Base-by-base conservation (phyloP, 2,329 filamentous ascomycete genomes). In the Diaporthe sp. region DNA sequence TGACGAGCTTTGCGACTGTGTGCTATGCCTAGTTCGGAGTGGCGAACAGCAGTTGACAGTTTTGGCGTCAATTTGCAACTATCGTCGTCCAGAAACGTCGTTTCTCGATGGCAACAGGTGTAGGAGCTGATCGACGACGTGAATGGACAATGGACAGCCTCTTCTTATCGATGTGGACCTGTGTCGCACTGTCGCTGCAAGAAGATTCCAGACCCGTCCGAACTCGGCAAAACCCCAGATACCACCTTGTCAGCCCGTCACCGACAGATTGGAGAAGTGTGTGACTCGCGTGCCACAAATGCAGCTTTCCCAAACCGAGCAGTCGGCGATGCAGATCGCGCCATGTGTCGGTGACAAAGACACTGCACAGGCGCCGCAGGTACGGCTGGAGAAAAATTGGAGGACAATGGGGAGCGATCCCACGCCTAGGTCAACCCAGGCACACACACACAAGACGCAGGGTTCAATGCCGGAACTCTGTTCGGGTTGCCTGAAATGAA, bases 261-360 rank as follows among this genome's bases (percentile, higher is more conserved):
- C 65, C 65, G 65, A 53, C 65, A 69, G 65, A 55, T 55, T 69
- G 65, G 65, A 69, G 39, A 22, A 22, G 65, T 68, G 65, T 68
- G 65, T 69, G 65, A 69, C 65, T 69, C 65, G 49, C 65, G 65
- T 69, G 65, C 65, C 65, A 42, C 65, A 55, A 55, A 69, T 55
- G 65, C 65, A 69, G 65, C 65, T 49, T 55, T 42, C 65, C 65
- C 34, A 39, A 55, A 53, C 13, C 22, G 49, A 69, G 65, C 31
- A 69, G 65, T 42, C n/a, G n/a, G 46, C 15, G 22, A 7, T 69
- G 65, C 65, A 53, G 46, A 69, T 69, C 62, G 31, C 62, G 31
- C 22, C 62, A 51, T 49, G 61, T 67, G 44, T 67, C 44, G 44
- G 62, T 67, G 44, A 37, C 61, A 49, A 51, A 51, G 44, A 28